Evolutionary conservation across 352 stramenopile genomes (phyloP), one percentile per base, ranked within the genome.

Genomic region (Vaucheria bursata): DNA sequence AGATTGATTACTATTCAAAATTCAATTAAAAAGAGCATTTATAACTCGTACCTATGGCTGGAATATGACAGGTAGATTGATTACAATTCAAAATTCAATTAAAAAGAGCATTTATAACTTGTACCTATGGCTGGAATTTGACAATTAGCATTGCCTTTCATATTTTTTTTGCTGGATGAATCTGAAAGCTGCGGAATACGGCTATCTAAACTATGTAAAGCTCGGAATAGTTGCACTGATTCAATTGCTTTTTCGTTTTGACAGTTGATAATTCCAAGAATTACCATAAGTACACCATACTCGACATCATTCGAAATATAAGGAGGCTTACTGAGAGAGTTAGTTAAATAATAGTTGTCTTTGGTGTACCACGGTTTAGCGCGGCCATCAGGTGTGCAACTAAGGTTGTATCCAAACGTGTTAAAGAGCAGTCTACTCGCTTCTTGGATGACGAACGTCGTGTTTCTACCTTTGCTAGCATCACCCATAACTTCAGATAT

Each of bases 341-440:
- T 79, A 40, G 74, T 31, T 4, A 79, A 64, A 67, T 79, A 79
- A 49, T 38, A 79, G 0, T 45, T 74, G 49, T 79, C 73, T 45
- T 79, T 79, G 59, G 66, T 38, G 73, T 40, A 66, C n/a, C 34
- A 79, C 59, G 40, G 37, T 32, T 36, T 75, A 67, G 36, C 12
- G 45, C 45, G 45, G 12, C 12, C 40, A n/a, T 76, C 5, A 1
- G 12, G 18, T 1, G 38, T 2, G 32, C 34, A 69, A 40, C 34
- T 71, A 32, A 79, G 39, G n/a, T 35, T 29, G 37, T 73, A 74
- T 18, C 73, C 73, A 18, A 79, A n/a, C 0, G 33, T 25, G 0
- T 38, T 1, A 39, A 49, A 8, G 18, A 79, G 64, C 59, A 39
- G 18, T 32, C 45, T 18, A 8, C 32, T 33, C 8, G 73, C 73